Conservation (phyloP, 768 basidiomycete species). For the Trametes coccinea region DNA sequence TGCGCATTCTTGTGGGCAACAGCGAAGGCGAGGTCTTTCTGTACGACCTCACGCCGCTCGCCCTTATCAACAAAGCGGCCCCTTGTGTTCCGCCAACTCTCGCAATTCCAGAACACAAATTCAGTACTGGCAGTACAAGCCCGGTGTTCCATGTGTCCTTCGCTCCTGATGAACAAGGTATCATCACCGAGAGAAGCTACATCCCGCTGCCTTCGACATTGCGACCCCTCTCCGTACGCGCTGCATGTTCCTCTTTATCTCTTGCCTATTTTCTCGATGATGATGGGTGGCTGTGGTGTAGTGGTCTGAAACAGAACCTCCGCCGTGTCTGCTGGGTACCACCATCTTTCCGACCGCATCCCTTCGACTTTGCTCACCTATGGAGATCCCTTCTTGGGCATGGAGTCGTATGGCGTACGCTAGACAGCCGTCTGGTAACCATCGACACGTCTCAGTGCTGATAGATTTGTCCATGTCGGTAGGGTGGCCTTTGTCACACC, state of each 20-base stretch:
- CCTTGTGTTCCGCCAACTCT: not conserved
- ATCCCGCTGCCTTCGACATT: not conserved
- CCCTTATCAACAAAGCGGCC: not conserved
- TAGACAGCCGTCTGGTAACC: too few species aligned
- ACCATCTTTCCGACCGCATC: not conserved
- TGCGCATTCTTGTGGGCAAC: not conserved
- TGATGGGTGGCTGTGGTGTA: not conserved
- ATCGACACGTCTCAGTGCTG: too few species aligned
- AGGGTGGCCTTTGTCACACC: too few species aligned
- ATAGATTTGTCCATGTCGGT: too few species aligned
- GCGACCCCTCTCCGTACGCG: not conserved
- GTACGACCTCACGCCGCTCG: not conserved
- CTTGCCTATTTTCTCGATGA: not conserved
- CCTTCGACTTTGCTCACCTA: too few species aligned
- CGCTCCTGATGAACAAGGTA: not conserved
- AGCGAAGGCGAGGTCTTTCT: not conserved
- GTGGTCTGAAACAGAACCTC: not conserved
- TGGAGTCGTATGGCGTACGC: too few species aligned
- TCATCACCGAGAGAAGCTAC: not conserved
- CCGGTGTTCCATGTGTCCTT: not conserved
- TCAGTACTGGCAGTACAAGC: not conserved
- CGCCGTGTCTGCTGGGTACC: not conserved
- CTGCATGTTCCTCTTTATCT: too few species aligned
- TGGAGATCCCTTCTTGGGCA: too few species aligned
- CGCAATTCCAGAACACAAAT: not conserved